Evolutionary conservation across 768 basidiomycete genomes (phyloP).

Genomic region (Termitomyces bulborhizus): DNA sequence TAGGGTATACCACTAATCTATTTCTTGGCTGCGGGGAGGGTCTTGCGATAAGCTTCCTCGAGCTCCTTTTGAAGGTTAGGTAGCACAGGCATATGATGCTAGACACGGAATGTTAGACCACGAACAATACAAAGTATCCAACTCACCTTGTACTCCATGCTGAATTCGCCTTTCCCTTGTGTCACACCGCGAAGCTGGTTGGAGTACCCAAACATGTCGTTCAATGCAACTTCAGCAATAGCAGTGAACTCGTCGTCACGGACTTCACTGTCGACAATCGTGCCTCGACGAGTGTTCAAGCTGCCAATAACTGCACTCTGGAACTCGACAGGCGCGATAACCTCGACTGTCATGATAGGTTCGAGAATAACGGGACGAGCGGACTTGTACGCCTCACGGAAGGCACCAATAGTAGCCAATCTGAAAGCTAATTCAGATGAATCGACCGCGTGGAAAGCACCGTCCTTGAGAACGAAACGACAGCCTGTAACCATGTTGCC

Average conservation of each 20-base stretch:
- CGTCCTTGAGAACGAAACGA: conserved; percentile 86
- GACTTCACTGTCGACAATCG: conserved; percentile 93
- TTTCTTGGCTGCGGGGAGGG: conserved; percentile 61
- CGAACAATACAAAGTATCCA: conserved; percentile 5
- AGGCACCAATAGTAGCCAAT: conserved; percentile 84
- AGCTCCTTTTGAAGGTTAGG: conserved; percentile 86
- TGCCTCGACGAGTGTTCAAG: conserved; percentile 86
- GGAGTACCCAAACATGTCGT: conserved; percentile 99
- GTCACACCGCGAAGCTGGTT: conserved; percentile 89
- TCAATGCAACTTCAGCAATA: conserved; percentile 86
- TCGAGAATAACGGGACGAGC: conserved; percentile 83
- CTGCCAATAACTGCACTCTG: conserved; percentile 94
- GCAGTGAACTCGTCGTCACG: conserved; percentile 96
- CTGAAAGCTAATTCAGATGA: conserved; percentile 96
- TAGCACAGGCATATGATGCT: conserved; percentile 80
- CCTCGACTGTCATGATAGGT: conserved; percentile 98
- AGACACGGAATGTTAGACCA: conserved; percentile 5
- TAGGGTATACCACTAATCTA: conserved; percentile 29
- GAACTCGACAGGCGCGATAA: conserved; percentile 94
- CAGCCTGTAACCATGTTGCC: conserved; percentile 86
- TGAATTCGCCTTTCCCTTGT: conserved; percentile 93
- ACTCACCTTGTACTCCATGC: conserved; percentile 71
- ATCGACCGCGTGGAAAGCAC: conserved; percentile 89
- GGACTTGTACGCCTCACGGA: conserved; percentile 80
- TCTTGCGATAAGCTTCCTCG: conserved; percentile 81